Base-by-base conservation (phyloP, 805 yeast genomes). In the Candida easanensis region DNA sequence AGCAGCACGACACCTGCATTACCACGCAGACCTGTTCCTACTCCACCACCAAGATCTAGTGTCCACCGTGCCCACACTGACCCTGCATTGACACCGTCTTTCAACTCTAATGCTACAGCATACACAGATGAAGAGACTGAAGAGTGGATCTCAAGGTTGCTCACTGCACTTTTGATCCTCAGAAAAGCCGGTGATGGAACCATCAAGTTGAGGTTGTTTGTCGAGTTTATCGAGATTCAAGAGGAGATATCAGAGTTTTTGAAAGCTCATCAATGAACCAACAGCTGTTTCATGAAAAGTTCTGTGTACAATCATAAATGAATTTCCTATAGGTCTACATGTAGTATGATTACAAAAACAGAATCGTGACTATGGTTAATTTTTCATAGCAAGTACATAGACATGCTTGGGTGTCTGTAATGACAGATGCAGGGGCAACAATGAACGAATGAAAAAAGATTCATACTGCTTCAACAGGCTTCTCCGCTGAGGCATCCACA, bases 131-230 rank as follows among this genome's bases (percentile, higher is more conserved):
- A 71, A 44, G 73, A 68, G 35, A 71, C 71, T 19, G 81, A 77
- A 17, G 52, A 66, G 16, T 83, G 90, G 90, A 72, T 70, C 42
- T 64, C 65, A 25, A 68, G 88, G 34, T 66, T 79, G 1, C 49
- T 62, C n/a, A 54, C 61, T 0, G 49, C 60, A 5, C 22, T 51
- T 11, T 39, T 56, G n/a, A 31, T 57, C 3, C 42, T 58, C 11
- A 42, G 46, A 21, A 52, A 52, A 22, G 44, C 46, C 14, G 51
- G 52, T 7, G 30, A 39, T 16, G 35, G 38, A 15, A 38, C 44
- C 10, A 49, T 51, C 30, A 44, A 44, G 28, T 36, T 57, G 27
- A 49, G 42, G 30, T 22, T 58, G 4, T 58, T 55, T 32, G 41
- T 31, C 9, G 61, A 58, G 43, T 56, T 51, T 26, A 40, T 45